Evolutionary conservation across 805 yeast species (phyloP).

Genomic region (Candida incommunis): DNA sequence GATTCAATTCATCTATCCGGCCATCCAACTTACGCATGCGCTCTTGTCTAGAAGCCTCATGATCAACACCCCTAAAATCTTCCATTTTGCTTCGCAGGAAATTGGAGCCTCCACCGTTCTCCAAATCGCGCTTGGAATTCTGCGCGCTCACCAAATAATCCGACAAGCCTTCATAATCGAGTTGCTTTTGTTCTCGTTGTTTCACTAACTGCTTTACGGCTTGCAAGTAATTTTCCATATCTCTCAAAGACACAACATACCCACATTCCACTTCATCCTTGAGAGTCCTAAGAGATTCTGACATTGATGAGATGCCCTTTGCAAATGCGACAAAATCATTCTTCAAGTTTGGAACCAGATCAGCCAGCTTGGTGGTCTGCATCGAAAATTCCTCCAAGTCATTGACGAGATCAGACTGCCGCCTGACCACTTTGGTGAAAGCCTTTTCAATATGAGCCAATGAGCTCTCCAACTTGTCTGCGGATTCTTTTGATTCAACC

Average conservation of each 20-base stretch:
- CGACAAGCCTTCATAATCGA: constrained; percentile 75
- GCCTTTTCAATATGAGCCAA: constrained; percentile 64
- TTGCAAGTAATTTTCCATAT: constrained; percentile 67
- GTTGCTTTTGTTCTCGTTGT: constrained; percentile 77
- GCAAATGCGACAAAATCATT: constrained; percentile 30
- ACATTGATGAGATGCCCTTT: constrained; percentile 31
- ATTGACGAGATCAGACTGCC: constrained; percentile 55
- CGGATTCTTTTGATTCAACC: constrained; percentile 65
- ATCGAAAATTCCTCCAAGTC: constrained; percentile 61
- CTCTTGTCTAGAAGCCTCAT: constrained; percentile 39
- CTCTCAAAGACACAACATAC: constrained; percentile 70
- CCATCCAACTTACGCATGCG: constrained; percentile 35
- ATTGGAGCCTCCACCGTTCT: constrained; percentile 37
- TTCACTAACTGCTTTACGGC: constrained; percentile 58
- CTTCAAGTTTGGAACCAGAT: constrained; percentile 32
- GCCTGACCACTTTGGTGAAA: constrained; percentile 55
- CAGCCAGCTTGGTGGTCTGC: constrained; percentile 56
- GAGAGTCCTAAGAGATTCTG: constrained; percentile 29
- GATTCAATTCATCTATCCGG: constrained; percentile 34
- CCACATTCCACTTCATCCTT: constrained; percentile 54
- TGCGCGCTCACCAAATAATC: constrained; percentile 65
- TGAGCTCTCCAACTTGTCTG: constrained; percentile 76
- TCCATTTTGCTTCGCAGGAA: constrained; percentile 44
- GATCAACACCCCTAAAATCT: constrained; percentile 49
- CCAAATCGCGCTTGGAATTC: constrained; percentile 43